Percentiles rank a stretch among this genome's conserved stretches.
Conservation (phyloP, 192 early-diverging fungal species). For the Backusella luteola region DNA sequence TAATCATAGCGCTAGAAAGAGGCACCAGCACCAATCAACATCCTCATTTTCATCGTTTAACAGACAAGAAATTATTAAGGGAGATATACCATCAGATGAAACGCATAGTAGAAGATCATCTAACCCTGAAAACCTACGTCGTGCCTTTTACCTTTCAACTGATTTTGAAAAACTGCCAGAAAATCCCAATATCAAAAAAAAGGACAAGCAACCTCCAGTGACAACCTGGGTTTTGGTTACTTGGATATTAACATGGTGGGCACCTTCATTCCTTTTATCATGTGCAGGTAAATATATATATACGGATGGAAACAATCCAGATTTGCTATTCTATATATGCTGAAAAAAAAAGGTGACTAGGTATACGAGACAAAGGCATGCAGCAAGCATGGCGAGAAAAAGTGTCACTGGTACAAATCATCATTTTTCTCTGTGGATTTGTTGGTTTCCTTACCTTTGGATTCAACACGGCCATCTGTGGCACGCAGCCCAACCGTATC, state of each 20-base stretch:
- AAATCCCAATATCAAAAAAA: not conserved
- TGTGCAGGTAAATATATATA: constrained; percentile 14
- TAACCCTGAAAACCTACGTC: not conserved
- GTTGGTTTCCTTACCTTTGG: constrained; percentile 89
- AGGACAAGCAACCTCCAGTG: not conserved
- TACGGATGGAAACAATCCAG: too few species aligned
- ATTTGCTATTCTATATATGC: too few species aligned
- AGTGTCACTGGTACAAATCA: constrained; percentile 80
- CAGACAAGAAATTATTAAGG: not conserved
- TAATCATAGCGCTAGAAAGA: not conserved
- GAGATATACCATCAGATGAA: not conserved
- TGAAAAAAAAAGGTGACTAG: constrained; percentile 14
- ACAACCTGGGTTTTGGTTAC: constrained; percentile 15
- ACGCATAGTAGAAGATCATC: not conserved
- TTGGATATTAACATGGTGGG: constrained; percentile 30
- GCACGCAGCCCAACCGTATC: constrained; percentile 45
- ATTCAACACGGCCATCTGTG: constrained; percentile 66
- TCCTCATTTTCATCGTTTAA: not conserved
- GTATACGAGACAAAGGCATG: constrained; percentile 39
- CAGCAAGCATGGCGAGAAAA: constrained; percentile 91
- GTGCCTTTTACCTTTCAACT: not conserved
- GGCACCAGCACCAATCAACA: not conserved
- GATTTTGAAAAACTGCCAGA: not conserved
- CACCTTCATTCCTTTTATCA: constrained; percentile 15
- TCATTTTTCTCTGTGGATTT: constrained; percentile 61